Evolutionary conservation across 345 rosid genomes (phyloP), one percentile per base, ranked within the genome.

Genomic region (Gossypium bickii): DNA sequence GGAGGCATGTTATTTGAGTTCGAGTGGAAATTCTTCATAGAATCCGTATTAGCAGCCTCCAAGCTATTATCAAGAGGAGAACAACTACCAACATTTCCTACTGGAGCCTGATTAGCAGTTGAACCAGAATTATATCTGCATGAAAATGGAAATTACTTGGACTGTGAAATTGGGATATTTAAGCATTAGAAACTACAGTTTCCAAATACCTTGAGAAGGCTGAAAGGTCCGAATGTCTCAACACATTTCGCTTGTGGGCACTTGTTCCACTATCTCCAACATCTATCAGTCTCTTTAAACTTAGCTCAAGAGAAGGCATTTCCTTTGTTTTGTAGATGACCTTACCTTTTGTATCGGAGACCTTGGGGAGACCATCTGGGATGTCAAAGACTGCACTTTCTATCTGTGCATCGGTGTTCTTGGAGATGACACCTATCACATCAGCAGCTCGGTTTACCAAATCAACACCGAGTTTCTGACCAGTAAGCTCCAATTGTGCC

Each of bases 131-230:
- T 79, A 61, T 84, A 86, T 80, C 91, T 84, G 80, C 84, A 80
- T 12, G 60, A 56, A 18, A 51, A 69, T 27, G 62, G 80, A 74
- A 41, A 69, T 73, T 75, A 38, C 16, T 34, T 51, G 18, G 7
- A 64, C 12, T 22, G 2, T 13, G 27, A 70, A 49, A 41, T 72
- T 11, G 16, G 13, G 48, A 65, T 64, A 78, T 52, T 62, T 70
- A 57, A 48, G 49, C 29, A 22, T 66, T 12, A 5, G 17, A 61
- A 70, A 38, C 48, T 60, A 52, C 38, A 20, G 59, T 61, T 72
- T 55, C 24, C 60, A 64, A 62, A n/a, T 76, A 84, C 87, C 86
- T 88, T 45, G 88, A 83, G 75, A 88, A 86, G 74, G 91, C 88
- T 20, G 89, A 88, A 71, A 78, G 77, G 72, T 80, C 84, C 43